These are phyloP conservation scores for Flaveria sonorensis DNA, from an alignment of 129 eudicot genomes.

Conservation along the genomic window DNA sequence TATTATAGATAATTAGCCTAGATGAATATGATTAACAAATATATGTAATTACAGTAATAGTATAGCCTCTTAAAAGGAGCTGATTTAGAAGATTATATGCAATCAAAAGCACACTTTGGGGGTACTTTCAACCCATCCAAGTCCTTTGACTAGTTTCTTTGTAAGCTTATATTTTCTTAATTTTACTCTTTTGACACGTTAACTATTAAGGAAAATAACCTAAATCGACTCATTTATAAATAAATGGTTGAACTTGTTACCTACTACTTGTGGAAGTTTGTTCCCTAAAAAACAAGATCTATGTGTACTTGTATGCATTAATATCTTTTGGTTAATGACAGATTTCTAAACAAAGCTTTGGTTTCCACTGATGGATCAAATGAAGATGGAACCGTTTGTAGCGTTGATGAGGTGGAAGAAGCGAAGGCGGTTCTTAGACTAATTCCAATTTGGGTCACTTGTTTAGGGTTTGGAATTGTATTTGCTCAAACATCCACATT, in stretches of 20 bases:
- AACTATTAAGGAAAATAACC: neutral
- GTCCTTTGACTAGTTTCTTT: neutral
- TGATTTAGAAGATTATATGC: neutral
- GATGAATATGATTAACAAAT: neutral
- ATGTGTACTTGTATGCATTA: neutral
- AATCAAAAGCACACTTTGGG: neutral
- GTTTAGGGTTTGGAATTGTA: slow-evolving; percentile 55
- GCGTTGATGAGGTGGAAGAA: slow-evolving; percentile 50
- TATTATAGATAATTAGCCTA: neutral
- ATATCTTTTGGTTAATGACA: slow-evolving; percentile 4
- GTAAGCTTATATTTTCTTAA: neutral
- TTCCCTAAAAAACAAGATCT: neutral
- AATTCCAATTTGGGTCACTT: slow-evolving; percentile 61
- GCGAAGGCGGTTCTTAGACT: slow-evolving; percentile 52
- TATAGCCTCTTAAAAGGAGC: neutral
- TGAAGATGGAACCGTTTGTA: slow-evolving; percentile 36
- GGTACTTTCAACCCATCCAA: neutral
- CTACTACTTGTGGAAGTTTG: neutral
- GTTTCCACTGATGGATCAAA: slow-evolving; percentile 31
- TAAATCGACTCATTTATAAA: neutral
- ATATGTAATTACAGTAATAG: neutral
- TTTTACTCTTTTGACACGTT: neutral
- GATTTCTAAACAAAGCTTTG: slow-evolving; percentile 67
- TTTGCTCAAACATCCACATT: slow-evolving; percentile 61
- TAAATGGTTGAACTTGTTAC: neutral